These are phyloP conservation scores for Metarhizium rileyi DNA, from an alignment of 2,329 filamentous ascomycete species.

Conservation along the genomic window DNA sequence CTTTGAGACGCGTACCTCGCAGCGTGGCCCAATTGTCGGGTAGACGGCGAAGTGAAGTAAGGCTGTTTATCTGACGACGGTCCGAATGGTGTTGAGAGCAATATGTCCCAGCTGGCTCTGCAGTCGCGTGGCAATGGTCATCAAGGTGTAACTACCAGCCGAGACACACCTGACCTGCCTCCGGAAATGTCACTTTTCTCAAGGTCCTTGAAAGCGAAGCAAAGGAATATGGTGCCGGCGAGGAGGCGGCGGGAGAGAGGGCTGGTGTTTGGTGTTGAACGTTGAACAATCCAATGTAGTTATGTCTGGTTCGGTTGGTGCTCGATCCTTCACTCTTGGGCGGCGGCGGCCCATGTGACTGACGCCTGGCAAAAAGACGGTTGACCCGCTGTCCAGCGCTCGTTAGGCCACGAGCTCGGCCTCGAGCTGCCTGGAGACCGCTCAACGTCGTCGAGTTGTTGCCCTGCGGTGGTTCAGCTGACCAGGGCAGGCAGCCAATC, in stretches of 20 bases:
- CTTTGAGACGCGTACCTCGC: not conserved
- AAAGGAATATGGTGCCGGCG: not conserved
- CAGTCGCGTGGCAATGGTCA: not conserved
- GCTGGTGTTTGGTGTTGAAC: not conserved
- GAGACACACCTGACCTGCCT: not conserved
- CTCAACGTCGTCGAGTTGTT: too few species aligned
- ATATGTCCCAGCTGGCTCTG: not conserved
- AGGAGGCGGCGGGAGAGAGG: not conserved
- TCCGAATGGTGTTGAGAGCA: not conserved
- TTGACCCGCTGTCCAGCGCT: not conserved
- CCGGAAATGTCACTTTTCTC: not conserved
- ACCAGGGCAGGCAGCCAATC: slow-evolving; percentile 1
- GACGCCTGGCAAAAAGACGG: not conserved
- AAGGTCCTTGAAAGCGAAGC: not conserved
- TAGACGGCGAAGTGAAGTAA: not conserved
- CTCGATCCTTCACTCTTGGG: not conserved
- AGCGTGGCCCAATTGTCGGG: not conserved
- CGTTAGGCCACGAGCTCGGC: not conserved
- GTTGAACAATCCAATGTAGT: too few species aligned
- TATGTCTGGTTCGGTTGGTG: too few species aligned
- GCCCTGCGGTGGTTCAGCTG: not conserved
- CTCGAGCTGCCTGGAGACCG: not conserved
- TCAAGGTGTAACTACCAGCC: not conserved
- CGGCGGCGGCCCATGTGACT: slow-evolving; percentile 2
- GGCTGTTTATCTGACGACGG: not conserved